Percentiles rank a stretch among this genome's conserved stretches.
These are phyloP conservation scores for Inga laurina DNA, from an alignment of 306 rosid species.

Conservation along the genomic window DNA sequence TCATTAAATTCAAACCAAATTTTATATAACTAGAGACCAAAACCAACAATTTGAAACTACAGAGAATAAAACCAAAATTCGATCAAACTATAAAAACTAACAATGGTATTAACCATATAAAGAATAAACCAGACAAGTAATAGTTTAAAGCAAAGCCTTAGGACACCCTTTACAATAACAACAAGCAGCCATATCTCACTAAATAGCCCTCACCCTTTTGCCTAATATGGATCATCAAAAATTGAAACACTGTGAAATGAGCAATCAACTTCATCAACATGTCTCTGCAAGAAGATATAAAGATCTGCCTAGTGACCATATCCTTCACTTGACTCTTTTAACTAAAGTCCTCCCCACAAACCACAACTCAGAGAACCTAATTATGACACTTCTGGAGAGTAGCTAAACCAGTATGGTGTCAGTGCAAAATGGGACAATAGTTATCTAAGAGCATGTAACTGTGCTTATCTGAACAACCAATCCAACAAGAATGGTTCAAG, in stretches of 20 bases:
- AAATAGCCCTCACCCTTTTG: background rate
- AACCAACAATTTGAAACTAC: too few species aligned
- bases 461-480: background rate
- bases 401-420: background rate
- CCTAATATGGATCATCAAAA: background rate
- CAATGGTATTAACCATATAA: too few species aligned
- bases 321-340: background rate
- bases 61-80: too few species aligned
- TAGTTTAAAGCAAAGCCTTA: background rate
- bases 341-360: background rate
- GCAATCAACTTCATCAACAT: background rate
- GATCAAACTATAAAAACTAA: too few species aligned
- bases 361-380: slow-evolving; percentile 2
- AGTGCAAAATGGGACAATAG: background rate
- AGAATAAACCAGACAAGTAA: background rate
- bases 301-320: background rate
- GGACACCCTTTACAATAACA: background rate
- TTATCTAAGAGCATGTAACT: background rate
- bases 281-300: too few species aligned
- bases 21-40: too few species aligned
- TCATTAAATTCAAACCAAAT: too few species aligned
- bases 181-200: background rate
- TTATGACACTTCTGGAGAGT: background rate
- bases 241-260: background rate
- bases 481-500: background rate